Evolutionary conservation across 345 rosid genomes (phyloP).

Genomic region (Excoecaria cochinchinensis): DNA sequence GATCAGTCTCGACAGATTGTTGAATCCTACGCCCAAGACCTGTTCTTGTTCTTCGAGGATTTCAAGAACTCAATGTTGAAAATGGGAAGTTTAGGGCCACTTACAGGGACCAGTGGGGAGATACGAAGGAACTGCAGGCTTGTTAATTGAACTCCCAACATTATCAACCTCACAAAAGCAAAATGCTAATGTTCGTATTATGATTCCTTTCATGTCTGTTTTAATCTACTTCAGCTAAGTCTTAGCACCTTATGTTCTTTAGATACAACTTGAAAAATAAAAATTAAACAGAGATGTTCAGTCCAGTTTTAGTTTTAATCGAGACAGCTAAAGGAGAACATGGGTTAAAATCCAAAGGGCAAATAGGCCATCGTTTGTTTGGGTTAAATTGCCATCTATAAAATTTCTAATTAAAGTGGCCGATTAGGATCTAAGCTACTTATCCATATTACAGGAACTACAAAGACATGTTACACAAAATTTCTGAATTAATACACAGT

Average conservation of each 20-base stretch:
- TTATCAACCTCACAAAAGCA: no score
- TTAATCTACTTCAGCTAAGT: no score
- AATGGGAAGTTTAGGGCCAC: conserved; percentile 51
- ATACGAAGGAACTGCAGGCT: conserved; percentile 52
- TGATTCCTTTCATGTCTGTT: no score
- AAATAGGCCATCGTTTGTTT: no score
- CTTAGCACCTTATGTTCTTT: no score
- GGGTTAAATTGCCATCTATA: not conserved
- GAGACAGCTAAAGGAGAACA: no score
- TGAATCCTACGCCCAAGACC: conserved; percentile 52
- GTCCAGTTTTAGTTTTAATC: no score
- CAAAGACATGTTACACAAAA: not conserved
- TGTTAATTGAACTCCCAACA: conserved; percentile 28
- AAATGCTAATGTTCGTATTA: no score
- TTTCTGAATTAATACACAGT: conserved; percentile 9
- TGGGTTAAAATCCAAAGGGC: no score
- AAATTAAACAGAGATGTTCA: no score
- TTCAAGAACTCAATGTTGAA: conserved; percentile 63
- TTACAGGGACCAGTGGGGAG: conserved; percentile 35
- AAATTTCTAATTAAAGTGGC: not conserved
- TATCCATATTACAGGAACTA: not conserved
- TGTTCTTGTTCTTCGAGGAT: conserved; percentile 52
- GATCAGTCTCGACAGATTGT: conserved; percentile 48
- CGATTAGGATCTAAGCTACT: not conserved
- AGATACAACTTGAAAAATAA: no score